Evolutionary conservation across 441 rosid species (phyloP), one percentile per base, ranked within the genome.

Genomic region (Gossypium trilobum): DNA sequence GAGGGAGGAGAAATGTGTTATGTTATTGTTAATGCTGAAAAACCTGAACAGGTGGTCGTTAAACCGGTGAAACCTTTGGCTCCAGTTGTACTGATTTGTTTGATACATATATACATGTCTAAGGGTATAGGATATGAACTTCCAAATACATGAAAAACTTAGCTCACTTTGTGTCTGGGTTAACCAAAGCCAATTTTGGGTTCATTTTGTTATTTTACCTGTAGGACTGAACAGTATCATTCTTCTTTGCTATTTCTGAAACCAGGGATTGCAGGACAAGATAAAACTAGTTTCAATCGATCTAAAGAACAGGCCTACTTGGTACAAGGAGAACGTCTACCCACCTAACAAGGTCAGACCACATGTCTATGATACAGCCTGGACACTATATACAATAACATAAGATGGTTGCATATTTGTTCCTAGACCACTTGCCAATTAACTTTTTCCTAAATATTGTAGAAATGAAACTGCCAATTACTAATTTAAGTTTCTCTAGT

Each of bases 281-380:
- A 89, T 89, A 42, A 77, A 88, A 71, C 81, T 90, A 75, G 95
- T 89, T 80, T 91, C 96, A n/a, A 78, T 90, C 71, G 85, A 90
- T 83, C 78, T 90, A 75, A 74, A 82, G 59, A 77, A 89, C 79
- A 88, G 96, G 77, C 97, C 97, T 82, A 77, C 79, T 73, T 89
- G 97, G 97, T 92, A 86, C 83, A 90, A 86, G 79, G 96, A 92
- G 79, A 90, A 82, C 82, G 93, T 89, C 39, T 84, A 89, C 71
- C 76, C 84, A 0, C 75, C 89, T 39, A 92, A 92, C 79, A 90
- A 90, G 93, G 96, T 87, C 13, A 85, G 71, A 20, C 39, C 68
- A 31, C 17, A 9, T 27, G 14, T 22, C 11, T 27, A 60, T 72
- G 61, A 20, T 16, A 8, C 60, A 8, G 57, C 48, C 19, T 60